A percentile compares a stretch with the other conserved stretches of the same genome.
phyloP scores from a whole-genome alignment of 139 green algal genomes.

The Volvox reticuliferus region DNA sequence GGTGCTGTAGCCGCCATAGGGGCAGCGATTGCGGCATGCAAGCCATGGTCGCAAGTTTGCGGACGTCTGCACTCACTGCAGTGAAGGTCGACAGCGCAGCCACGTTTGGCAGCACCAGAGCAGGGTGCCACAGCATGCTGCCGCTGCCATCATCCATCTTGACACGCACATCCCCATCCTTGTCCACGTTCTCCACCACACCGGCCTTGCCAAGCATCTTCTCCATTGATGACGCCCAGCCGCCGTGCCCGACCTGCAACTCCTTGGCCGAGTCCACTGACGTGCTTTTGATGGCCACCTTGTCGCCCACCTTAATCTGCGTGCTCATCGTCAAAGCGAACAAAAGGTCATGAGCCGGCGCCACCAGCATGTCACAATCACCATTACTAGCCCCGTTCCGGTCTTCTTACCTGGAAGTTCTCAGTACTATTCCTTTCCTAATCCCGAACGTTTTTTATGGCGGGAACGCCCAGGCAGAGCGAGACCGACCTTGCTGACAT shows the following conservation, averaged over 20 bases:
- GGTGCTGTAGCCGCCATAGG: too few species aligned
- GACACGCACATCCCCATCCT: neutral
- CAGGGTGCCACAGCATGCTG: neutral
- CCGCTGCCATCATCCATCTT: slow-evolving; percentile 13
- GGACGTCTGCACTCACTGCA: neutral
- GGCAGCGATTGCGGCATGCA: too few species aligned
- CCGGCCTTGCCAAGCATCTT: slow-evolving; percentile 1
- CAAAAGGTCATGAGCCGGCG: too few species aligned
- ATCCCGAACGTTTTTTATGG: too few species aligned
- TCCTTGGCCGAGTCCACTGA: neutral
- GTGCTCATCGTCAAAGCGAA: too few species aligned
- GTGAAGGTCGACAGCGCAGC: neutral
- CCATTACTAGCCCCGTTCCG: too few species aligned
- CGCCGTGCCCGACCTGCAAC: neutral
- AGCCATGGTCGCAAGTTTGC: too few species aligned
- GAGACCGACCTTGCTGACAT: too few species aligned
- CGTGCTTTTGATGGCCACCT: neutral
- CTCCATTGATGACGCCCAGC: neutral
- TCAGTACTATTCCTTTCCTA: too few species aligned
- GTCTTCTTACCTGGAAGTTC: too few species aligned
- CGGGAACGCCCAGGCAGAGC: too few species aligned
- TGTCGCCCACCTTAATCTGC: slow-evolving; percentile 7
- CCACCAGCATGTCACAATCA: too few species aligned
- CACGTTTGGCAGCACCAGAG: neutral
- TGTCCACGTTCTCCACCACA: slow-evolving; percentile 7